A percentile compares a stretch with the other conserved stretches of the same genome.
phyloP scores from a whole-genome alignment of 176 grass and related monocot species.

The Cenchrus purpureus region DNA sequence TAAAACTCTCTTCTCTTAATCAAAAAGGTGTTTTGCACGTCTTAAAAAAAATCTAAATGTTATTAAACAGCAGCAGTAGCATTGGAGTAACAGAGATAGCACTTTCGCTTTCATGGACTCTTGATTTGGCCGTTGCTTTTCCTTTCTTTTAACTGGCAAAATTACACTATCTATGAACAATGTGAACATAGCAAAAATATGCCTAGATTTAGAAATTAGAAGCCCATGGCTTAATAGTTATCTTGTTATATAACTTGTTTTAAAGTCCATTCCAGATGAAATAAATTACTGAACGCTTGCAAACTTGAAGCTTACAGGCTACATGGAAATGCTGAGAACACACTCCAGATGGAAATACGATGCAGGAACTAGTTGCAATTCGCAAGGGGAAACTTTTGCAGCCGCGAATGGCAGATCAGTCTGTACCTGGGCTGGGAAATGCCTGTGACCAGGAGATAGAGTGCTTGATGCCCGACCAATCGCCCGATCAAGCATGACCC shows the following conservation, averaged over 20 bases:
- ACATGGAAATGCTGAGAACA: neutral
- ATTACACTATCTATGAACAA: neutral
- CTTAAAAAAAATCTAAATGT: neutral
- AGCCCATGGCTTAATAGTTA: neutral
- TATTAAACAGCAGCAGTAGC: neutral
- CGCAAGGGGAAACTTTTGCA: neutral
- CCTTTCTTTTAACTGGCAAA: slow-evolving; percentile 10
- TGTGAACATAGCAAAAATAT: neutral
- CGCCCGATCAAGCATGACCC: slow-evolving; percentile 77
- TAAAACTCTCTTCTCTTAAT: too few species aligned
- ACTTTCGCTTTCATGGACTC: neutral
- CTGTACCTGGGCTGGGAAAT: slow-evolving; percentile 80
- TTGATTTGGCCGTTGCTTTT: slow-evolving; percentile 2
- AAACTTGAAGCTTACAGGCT: neutral
- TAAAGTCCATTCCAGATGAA: neutral
- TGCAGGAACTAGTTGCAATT: neutral
- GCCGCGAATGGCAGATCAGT: neutral
- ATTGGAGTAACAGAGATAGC: neutral
- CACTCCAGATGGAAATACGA: neutral
- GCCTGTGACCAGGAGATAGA: slow-evolving; percentile 81
- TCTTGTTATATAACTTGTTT: neutral
- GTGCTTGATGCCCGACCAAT: slow-evolving; percentile 91
- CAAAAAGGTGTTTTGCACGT: too few species aligned
- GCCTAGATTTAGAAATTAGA: neutral
- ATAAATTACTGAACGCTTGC: neutral